Percentiles rank a stretch among this genome's conserved stretches.
Evolutionary conservation across 2,329 filamentous ascomycete genomes (phyloP).

Genomic region (Pseudogymnoascus sp.): DNA sequence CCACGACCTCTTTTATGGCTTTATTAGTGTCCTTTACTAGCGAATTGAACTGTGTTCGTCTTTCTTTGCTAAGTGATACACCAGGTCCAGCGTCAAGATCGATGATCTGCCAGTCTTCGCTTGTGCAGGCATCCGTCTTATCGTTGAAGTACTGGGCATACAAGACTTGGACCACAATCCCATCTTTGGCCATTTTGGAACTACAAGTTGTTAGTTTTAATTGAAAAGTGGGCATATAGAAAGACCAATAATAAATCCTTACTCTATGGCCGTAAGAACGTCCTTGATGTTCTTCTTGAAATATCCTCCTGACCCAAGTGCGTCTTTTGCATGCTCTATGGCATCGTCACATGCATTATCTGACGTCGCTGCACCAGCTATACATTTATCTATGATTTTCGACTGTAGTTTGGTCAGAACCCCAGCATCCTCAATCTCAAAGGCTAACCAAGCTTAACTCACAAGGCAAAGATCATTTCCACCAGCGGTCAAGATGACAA

Average conservation of each 20-base stretch:
- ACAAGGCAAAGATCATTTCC: slow-evolving; percentile 33
- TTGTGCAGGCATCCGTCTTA: slow-evolving; percentile 21
- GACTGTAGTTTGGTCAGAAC: background rate
- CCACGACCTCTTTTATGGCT: slow-evolving; percentile 23
- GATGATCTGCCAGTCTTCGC: slow-evolving; percentile 12
- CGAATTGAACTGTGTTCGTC: slow-evolving; percentile 26
- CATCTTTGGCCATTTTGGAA: slow-evolving; percentile 25
- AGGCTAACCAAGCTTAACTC: slow-evolving; percentile 8
- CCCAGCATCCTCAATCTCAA: background rate
- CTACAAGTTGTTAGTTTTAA: slow-evolving; percentile 11
- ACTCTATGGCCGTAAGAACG: slow-evolving; percentile 20
- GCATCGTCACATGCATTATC: slow-evolving; percentile 14
- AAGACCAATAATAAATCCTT: background rate
- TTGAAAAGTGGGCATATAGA: background rate
- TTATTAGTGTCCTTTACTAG: slow-evolving; percentile 24
- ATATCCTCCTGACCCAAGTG: slow-evolving; percentile 21
- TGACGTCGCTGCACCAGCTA: slow-evolving; percentile 16
- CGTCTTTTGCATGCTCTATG: slow-evolving; percentile 21
- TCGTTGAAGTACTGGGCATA: slow-evolving; percentile 30
- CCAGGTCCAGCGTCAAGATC: slow-evolving; percentile 10
- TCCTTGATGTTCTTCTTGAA: slow-evolving; percentile 24
- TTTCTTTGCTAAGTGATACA: slow-evolving; percentile 19
- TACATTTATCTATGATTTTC: slow-evolving; percentile 19
- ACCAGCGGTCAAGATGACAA: slow-evolving; percentile 31
- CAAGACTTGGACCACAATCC: slow-evolving; percentile 25